phyloP scores from a whole-genome alignment of 2,329 filamentous ascomycete genomes.

The Chaetomium globosum region DNA sequence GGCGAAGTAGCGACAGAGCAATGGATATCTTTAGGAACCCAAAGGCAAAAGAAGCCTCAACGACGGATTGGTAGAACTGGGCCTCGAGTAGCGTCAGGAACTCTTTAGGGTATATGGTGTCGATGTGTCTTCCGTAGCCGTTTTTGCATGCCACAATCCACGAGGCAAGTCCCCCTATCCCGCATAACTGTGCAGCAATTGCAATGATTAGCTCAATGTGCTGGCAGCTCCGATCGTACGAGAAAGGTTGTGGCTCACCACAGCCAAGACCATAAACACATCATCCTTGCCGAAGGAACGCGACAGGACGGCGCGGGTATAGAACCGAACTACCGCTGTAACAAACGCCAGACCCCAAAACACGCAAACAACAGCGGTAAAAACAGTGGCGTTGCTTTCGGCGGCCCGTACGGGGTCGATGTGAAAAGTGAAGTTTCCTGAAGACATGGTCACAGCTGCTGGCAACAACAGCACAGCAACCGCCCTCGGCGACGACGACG shows the following conservation, averaged over 20 bases:
- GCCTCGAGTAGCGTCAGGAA: slow-evolving; percentile 28
- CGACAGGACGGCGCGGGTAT: slow-evolving; percentile 35
- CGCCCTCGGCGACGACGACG: not conserved
- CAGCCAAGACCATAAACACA: slow-evolving; percentile 36
- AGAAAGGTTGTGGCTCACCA: slow-evolving; percentile 26
- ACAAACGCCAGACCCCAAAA: slow-evolving; percentile 34
- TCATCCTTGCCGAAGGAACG: slow-evolving; percentile 39
- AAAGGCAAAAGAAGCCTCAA: slow-evolving; percentile 34
- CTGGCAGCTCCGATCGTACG: not conserved
- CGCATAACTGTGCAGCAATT: slow-evolving; percentile 23
- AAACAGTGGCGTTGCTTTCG: slow-evolving; percentile 28
- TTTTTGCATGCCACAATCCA: slow-evolving; percentile 29
- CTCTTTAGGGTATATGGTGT: slow-evolving; percentile 23
- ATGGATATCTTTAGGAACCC: slow-evolving; percentile 36
- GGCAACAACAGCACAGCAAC: slow-evolving; percentile 11
- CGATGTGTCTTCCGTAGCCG: slow-evolving; percentile 31
- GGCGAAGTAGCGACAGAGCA: slow-evolving; percentile 32
- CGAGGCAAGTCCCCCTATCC: slow-evolving; percentile 27
- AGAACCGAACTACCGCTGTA: slow-evolving; percentile 37
- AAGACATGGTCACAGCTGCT: slow-evolving; percentile 21
- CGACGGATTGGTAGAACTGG: slow-evolving; percentile 34
- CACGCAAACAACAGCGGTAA: slow-evolving; percentile 27
- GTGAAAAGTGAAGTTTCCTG: not conserved
- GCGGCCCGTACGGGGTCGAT: slow-evolving; percentile 29
- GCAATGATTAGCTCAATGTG: not conserved